These are phyloP conservation scores for Neotropicomus parvogracilis DNA, from an alignment of 1,284 basidiomycete species.

Conservation along the genomic window DNA sequence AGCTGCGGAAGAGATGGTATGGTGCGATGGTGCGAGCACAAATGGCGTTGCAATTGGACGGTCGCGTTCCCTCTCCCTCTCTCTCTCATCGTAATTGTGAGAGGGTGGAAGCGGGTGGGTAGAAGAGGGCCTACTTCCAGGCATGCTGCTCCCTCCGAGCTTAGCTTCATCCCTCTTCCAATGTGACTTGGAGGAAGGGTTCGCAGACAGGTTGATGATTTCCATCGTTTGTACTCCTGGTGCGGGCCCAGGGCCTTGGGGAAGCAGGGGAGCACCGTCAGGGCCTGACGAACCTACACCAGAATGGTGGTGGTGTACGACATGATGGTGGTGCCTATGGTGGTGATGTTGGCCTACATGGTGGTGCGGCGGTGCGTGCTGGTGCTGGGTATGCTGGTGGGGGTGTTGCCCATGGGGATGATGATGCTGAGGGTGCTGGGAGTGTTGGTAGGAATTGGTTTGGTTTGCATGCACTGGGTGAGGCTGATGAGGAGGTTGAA, in stretches of 20 bases:
- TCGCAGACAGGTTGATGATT: conserved; percentile 31
- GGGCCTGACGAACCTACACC: conserved; percentile 18
- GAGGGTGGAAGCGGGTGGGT: conserved; percentile 29
- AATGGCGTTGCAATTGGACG: conserved; percentile 33
- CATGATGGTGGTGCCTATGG: conserved; percentile 43
- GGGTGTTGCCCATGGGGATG: conserved; percentile 26
- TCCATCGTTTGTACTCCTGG: conserved; percentile 34
- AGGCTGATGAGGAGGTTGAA: conserved; percentile 21
- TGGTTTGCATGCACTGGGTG: conserved; percentile 25
- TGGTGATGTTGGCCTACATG: conserved; percentile 38
- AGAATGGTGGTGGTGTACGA: conserved; percentile 42
- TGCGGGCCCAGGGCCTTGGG: conserved; percentile 19
- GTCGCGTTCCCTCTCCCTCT: conserved; percentile 25
- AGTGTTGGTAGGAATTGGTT: conserved; percentile 27
- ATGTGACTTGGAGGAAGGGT: conserved; percentile 25
- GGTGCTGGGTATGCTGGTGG: conserved; percentile 33
- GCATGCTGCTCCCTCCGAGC: conserved; percentile 25
- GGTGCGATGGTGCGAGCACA: conserved; percentile 34
- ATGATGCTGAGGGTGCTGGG: conserved; percentile 34
- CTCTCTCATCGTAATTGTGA: conserved; percentile 26
- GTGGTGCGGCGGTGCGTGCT: conserved; percentile 32
- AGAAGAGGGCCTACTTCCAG: conserved; percentile 30
- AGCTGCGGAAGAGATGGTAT: conserved; percentile 19
- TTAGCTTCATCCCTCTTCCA: conserved; percentile 32
- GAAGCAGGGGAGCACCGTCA: conserved; percentile 20